Conservation (phyloP, 495 filamentous ascomycete species). For the Rusavskia elegans region DNA sequence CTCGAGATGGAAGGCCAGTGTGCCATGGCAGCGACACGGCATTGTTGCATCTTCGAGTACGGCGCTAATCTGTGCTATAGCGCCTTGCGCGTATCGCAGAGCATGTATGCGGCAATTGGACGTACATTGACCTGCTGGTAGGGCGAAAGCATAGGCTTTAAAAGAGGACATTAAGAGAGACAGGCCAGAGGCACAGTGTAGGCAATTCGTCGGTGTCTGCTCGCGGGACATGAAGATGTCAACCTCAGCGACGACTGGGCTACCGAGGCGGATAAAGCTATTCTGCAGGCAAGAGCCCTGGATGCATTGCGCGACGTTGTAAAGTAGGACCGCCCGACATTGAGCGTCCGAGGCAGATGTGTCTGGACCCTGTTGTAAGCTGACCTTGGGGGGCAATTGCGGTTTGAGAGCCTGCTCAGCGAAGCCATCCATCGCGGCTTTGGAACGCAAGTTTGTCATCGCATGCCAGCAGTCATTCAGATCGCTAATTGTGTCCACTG, state of each 20-base stretch:
- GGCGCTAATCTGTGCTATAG: conserved; percentile 1
- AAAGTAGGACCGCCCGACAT: conserved; percentile 4
- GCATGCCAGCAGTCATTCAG: not conserved
- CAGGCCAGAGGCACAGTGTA: conserved; percentile 10
- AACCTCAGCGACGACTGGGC: conserved; percentile 11
- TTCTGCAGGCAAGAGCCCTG: not conserved
- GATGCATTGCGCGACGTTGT: conserved; percentile 10
- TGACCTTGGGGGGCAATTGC: conserved; percentile 1
- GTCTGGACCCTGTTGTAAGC: not conserved
- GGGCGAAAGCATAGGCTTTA: conserved; percentile 7
- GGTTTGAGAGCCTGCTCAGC: not conserved
- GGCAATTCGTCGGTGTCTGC: conserved; percentile 1
- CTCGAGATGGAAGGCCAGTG: conserved; percentile 13
- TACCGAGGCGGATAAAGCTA: conserved; percentile 5
- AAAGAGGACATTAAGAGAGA: conserved; percentile 9
- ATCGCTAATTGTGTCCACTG: not conserved
- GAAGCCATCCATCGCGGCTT: not conserved
- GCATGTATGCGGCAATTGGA: conserved; percentile 12
- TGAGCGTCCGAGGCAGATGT: conserved; percentile 3
- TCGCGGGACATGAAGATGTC: conserved; percentile 9
- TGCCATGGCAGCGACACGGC: conserved; percentile 15
- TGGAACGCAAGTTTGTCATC: not conserved
- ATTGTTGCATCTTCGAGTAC: conserved; percentile 10
- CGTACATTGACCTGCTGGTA: not conserved
- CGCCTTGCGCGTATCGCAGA: conserved; percentile 12